A percentile compares a stretch with the other conserved stretches of the same genome.
Evolutionary conservation across 1,284 basidiomycete genomes (phyloP).

Genomic region (Volvariella surrecta): DNA sequence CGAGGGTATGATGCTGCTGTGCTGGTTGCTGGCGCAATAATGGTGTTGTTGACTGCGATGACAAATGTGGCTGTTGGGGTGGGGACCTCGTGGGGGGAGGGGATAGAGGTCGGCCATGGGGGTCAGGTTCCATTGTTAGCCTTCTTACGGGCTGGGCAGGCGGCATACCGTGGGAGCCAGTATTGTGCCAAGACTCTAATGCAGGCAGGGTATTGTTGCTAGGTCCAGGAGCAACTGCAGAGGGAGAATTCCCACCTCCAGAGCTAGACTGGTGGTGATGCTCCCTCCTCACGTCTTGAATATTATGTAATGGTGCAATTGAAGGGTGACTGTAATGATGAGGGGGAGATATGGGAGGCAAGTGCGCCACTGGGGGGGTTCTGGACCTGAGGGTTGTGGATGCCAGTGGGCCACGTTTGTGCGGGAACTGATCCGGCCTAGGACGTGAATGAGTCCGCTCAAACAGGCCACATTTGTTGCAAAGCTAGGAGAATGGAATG

Average conservation of each 20-base stretch:
- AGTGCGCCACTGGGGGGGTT: constrained; percentile 20
- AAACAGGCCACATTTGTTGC: constrained; percentile 80
- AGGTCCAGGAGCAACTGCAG: not conserved
- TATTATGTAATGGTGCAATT: constrained; percentile 14
- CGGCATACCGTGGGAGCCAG: too few species aligned
- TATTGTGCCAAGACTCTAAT: too few species aligned
- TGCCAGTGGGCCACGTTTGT: constrained; percentile 64
- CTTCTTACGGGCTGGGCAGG: too few species aligned
- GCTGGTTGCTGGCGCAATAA: too few species aligned
- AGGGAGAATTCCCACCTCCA: not conserved
- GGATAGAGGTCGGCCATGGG: too few species aligned
- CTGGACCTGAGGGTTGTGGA: constrained; percentile 23
- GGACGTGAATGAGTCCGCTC: constrained; percentile 76
- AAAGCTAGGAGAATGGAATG: constrained; percentile 40
- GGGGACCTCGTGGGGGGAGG: too few species aligned
- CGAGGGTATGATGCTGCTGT: too few species aligned
- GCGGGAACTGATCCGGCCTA: constrained; percentile 72
- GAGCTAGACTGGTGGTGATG: constrained; percentile 2
- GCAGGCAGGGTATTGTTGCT: too few species aligned
- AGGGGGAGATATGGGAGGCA: constrained; percentile 15
- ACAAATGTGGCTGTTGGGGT: too few species aligned
- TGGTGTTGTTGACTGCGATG: too few species aligned
- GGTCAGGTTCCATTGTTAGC: too few species aligned
- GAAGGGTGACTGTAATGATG: constrained; percentile 17
- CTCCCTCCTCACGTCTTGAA: constrained; percentile 2